phyloP scores from a whole-genome alignment of 2,329 filamentous ascomycete species.

The Alternaria hordeiaustralica region DNA sequence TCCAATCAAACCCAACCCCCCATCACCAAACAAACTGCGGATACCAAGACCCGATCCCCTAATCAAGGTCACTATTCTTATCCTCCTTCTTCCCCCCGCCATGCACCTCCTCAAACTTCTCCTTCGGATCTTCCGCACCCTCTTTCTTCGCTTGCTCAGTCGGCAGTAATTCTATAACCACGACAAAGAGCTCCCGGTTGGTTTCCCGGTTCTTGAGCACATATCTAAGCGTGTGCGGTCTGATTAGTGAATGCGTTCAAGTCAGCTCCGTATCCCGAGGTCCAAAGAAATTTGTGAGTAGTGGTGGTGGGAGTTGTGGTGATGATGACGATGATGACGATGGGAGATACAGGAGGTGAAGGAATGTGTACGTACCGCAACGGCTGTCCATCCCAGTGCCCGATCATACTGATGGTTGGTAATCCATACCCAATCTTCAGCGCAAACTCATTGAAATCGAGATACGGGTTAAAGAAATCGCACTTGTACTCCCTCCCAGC shows the following conservation, averaged over 20 bases:
- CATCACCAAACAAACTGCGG: not conserved
- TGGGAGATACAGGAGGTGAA: not conserved
- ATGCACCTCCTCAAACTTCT: constrained; percentile 35
- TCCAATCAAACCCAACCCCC: not conserved
- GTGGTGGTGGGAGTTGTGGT: not conserved
- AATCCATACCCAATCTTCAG: constrained; percentile 61
- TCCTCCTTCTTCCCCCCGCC: constrained; percentile 15
- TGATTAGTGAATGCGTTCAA: constrained; percentile 47
- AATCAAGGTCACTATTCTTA: constrained; percentile 30
- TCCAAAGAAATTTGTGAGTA: constrained; percentile 1
- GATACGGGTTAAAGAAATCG: constrained; percentile 89
- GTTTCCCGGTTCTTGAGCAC: constrained; percentile 83
- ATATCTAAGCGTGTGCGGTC: constrained; percentile 88
- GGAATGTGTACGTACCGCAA: constrained; percentile 62
- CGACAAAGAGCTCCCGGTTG: constrained; percentile 76
- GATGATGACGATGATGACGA: not conserved
- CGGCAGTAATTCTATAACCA: constrained; percentile 79
- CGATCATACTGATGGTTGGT: constrained; percentile 77
- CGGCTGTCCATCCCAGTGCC: constrained; percentile 81
- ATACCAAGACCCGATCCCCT: not conserved
- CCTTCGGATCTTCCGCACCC: constrained; percentile 27
- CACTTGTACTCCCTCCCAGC: constrained; percentile 66
- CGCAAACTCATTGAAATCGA: constrained; percentile 83
- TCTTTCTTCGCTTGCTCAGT: constrained; percentile 61
- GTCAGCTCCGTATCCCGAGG: constrained; percentile 17